Evolutionary conservation across 805 yeast species (phyloP).

Genomic region (Zygosaccharomyces siamensis): DNA sequence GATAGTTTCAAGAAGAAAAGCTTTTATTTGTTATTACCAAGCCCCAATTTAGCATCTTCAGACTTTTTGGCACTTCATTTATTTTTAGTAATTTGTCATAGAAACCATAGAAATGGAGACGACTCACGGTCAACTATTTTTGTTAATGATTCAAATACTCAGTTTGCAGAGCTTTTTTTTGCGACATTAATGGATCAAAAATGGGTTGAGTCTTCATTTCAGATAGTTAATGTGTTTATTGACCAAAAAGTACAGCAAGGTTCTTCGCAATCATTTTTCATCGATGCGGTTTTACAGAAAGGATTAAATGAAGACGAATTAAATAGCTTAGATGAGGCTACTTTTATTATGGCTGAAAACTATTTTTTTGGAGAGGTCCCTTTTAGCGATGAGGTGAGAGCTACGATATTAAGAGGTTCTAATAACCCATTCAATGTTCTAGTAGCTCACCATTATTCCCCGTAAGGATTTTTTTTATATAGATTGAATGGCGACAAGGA

Average conservation of each 20-base stretch:
- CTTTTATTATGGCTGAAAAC: conserved; percentile 27
- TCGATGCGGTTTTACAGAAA: conserved; percentile 19
- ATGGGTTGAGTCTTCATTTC: conserved; percentile 18
- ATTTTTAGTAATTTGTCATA: conserved; percentile 21
- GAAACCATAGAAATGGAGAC: conserved; percentile 13
- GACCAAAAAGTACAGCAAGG: conserved; percentile 10
- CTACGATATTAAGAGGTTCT: conserved; percentile 21
- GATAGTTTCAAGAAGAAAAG: conserved; percentile 23
- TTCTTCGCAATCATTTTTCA: conserved; percentile 9
- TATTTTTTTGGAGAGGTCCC: conserved; percentile 17
- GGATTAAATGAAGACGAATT: conserved; percentile 12
- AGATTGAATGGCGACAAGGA: background rate
- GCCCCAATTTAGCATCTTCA: conserved; percentile 25
- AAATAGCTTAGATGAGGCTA: conserved; percentile 25
- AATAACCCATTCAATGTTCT: conserved; percentile 25
- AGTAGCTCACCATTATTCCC: conserved; percentile 18
- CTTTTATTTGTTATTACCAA: conserved; percentile 24
- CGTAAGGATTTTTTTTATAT: background rate
- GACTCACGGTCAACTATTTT: conserved; percentile 18
- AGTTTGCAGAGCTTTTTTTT: conserved; percentile 17
- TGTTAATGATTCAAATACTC: conserved; percentile 18
- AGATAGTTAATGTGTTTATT: conserved; percentile 12
- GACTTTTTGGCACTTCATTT: conserved; percentile 29
- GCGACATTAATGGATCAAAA: conserved; percentile 15
- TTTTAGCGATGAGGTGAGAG: conserved; percentile 22